Evolutionary conservation across 2,329 filamentous ascomycete genomes (phyloP), one percentile per base, ranked within the genome.

Genomic region (Orbilia javanica): DNA sequence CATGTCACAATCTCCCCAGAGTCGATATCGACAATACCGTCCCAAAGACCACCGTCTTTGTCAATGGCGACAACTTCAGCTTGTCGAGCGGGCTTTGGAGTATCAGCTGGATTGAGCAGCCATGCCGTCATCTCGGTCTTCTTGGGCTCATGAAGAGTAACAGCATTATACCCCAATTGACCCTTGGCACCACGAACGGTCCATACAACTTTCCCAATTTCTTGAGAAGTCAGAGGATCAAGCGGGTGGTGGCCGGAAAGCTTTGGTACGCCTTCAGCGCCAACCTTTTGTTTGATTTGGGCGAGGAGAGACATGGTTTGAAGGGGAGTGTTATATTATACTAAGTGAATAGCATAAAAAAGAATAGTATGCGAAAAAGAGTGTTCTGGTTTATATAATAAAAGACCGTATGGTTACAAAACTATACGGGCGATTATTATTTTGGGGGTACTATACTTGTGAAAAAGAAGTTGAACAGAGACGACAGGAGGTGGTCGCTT

Each of bases 21-120:
- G n/a, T 66, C 55, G 69, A 97, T 84, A 82, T 96, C 90, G 2
- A 97, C 91, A 57, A 94, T 85, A 0, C 92, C 94, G 84, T 97
- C 94, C 80, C 90, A 95, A 0, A 97, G 90, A 83, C 91, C 92
- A 80, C 93, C 93, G 4, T 90, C 92, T 1, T 90, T 88, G 0
- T 89, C 91, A 84, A 97, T 94, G 22, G 90, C 93, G 3, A 97
- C 93, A 0, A 96, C 88, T 84, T 97, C 94, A 7, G 93, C 94
- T 5, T 93, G 86, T 82, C 94, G 89, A 36, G 87, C 84, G 10
- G 94, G 94, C 52, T 89, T 87, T 0, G 90, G 87, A 0, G 86
- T 85, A 8, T 86, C 87, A 20, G 88, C 85, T 0, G 92, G 89
- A 73, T 90, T 87, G 60, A 88, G 89, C 11, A 97, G 85, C 93